Evolutionary conservation across 805 yeast species (phyloP).

Genomic region (Candida palmyrensis): DNA sequence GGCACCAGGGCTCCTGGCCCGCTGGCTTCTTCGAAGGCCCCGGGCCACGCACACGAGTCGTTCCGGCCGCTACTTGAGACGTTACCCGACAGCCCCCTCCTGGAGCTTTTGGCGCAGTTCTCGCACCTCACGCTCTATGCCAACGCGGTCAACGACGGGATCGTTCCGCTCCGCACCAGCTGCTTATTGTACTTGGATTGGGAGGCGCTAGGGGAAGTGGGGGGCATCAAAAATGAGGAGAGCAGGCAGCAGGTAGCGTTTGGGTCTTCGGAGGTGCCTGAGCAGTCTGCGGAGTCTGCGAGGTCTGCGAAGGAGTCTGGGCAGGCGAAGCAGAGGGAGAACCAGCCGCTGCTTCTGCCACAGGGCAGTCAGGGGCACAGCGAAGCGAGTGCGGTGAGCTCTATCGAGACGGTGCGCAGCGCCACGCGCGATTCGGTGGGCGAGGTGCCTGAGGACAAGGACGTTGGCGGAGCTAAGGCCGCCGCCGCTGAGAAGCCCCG

Average conservation of each 20-base stretch:
- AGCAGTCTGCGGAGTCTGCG: neutral
- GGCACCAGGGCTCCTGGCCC: too few relatives aligned
- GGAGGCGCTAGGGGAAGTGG: conserved; percentile 37
- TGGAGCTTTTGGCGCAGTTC: conserved; percentile 22
- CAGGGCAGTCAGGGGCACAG: neutral
- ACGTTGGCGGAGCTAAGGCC: neutral
- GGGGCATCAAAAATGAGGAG: conserved; percentile 9
- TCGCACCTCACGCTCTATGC: conserved; percentile 36
- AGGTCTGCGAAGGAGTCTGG: neutral
- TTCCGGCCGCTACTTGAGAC: conserved; percentile 33
- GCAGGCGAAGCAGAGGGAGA: neutral
- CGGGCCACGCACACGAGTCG: conserved; percentile 9
- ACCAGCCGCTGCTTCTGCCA: neutral
- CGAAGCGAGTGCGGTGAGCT: neutral
- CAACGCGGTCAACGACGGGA: conserved; percentile 42
- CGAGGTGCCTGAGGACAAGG: conserved; percentile 4
- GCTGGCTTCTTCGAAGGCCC: neutral
- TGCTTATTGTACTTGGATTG: conserved; percentile 39
- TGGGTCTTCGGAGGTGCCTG: neutral
- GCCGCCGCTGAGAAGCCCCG: neutral
- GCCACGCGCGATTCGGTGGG: neutral
- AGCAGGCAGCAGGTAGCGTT: neutral
- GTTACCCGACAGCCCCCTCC: conserved; percentile 38
- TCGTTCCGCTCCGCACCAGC: conserved; percentile 40
- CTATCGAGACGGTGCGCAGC: neutral